phyloP scores from a whole-genome alignment of 1,284 basidiomycete genomes.

The Phellopilus nigrolimitatus region DNA sequence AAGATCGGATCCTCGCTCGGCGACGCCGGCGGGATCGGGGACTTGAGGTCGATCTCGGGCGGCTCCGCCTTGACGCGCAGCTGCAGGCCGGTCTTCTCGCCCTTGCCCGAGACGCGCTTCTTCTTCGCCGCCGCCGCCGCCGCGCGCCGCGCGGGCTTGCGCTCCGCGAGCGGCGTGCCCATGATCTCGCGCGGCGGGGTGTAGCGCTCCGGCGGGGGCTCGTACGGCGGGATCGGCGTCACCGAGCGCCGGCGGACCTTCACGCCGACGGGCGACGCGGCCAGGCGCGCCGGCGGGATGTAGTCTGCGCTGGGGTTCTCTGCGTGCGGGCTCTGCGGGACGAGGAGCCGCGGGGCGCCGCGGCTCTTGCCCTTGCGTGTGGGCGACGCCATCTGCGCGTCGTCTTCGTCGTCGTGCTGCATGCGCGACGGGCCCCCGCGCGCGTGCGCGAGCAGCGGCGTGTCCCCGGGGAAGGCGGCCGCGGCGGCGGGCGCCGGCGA shows the following conservation, averaged over 20 bases:
- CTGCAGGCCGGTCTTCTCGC: conserved; percentile 27
- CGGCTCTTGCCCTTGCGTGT: conserved; percentile 26
- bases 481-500: not conserved
- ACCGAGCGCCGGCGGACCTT: conserved; percentile 28
- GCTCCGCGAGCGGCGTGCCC: conserved; percentile 34
- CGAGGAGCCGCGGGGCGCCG: conserved; percentile 27
- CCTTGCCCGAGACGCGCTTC: conserved; percentile 23
- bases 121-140: conserved; percentile 26
- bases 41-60: conserved; percentile 55
- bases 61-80: conserved; percentile 53
- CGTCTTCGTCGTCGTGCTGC: not conserved
- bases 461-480: not conserved
- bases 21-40: conserved; percentile 59
- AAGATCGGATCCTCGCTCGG: conserved; percentile 70
- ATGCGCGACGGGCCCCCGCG: conserved; percentile 1
- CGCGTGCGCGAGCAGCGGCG: not conserved
- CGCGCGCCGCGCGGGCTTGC: conserved; percentile 27
- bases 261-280: conserved; percentile 24
- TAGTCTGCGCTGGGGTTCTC: conserved; percentile 49
- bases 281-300: conserved; percentile 31
- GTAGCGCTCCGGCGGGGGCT: conserved; percentile 60
- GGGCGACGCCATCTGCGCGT: conserved; percentile 26
- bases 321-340: conserved; percentile 42
- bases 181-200: conserved; percentile 62
- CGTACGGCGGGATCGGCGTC: conserved; percentile 56